These are phyloP conservation scores for Trypanosoma cruzi DNA, from an alignment of 208 protist species.

Conservation along the genomic window DNA sequence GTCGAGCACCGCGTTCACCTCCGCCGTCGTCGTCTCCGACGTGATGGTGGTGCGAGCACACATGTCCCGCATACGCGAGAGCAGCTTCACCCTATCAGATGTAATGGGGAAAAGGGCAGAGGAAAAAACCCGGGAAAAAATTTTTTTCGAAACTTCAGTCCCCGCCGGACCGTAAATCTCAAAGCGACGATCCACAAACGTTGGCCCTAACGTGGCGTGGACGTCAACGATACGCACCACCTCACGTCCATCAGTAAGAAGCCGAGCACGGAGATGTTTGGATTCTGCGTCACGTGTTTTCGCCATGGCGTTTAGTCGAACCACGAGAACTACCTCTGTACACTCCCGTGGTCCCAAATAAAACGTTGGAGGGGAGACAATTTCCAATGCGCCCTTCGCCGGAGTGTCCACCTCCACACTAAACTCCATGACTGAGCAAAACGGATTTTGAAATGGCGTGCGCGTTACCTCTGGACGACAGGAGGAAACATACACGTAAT, in stretches of 20 bases:
- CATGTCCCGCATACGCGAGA: slow-evolving; percentile 69
- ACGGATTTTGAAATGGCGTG: slow-evolving; percentile 73
- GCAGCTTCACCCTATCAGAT: slow-evolving; percentile 37
- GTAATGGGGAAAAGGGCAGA: slow-evolving; percentile 54
- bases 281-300: not conserved
- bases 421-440: slow-evolving; percentile 63
- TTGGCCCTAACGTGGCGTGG: slow-evolving; percentile 52
- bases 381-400: slow-evolving; percentile 37
- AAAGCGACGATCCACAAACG: slow-evolving; percentile 83
- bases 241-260: slow-evolving; percentile 73
- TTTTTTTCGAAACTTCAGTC: slow-evolving; percentile 54
- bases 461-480: slow-evolving; percentile 64
- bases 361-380: slow-evolving; percentile 42
- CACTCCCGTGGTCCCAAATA: slow-evolving; percentile 64
- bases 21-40: slow-evolving; percentile 53
- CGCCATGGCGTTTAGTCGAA: slow-evolving; percentile 34
- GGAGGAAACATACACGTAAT: slow-evolving; percentile 57
- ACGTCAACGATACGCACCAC: slow-evolving; percentile 66
- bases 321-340: slow-evolving; percentile 52
- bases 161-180: slow-evolving; percentile 79
- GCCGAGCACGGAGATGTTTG: slow-evolving; percentile 37
- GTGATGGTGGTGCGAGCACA: slow-evolving; percentile 51
- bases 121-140: slow-evolving; percentile 70
- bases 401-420: slow-evolving; percentile 60
- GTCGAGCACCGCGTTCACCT: slow-evolving; percentile 76